phyloP scores from a whole-genome alignment of 768 basidiomycete genomes.

The Panellus pusillus region DNA sequence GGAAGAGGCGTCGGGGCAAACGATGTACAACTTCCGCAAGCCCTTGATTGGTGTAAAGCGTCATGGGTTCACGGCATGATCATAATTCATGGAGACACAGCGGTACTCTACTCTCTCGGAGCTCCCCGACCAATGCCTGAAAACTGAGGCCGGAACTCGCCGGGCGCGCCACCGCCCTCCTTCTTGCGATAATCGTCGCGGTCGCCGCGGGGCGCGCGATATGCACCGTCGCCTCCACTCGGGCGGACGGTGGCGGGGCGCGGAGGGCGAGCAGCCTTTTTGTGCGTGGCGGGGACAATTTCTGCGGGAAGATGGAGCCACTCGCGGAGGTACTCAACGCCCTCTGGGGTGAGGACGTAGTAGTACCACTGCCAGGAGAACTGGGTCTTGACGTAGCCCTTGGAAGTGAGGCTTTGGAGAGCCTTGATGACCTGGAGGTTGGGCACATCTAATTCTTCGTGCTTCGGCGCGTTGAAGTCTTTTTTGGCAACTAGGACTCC shows the following conservation, averaged over 20 bases:
- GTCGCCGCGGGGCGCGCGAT: constrained; percentile 87
- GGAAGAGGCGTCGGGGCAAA: too few species aligned
- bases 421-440: constrained; percentile 74
- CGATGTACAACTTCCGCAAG: too few species aligned
- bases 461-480: constrained; percentile 96
- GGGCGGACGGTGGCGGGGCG: constrained; percentile 77
- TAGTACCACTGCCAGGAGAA: constrained; percentile 99
- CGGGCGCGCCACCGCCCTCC: constrained; percentile 78
- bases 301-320: constrained; percentile 94
- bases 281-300: constrained; percentile 97
- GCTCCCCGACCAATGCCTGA: constrained; percentile 87
- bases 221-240: constrained; percentile 74
- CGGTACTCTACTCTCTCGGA: constrained; percentile 60
- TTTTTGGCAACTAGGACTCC: constrained; percentile 99
- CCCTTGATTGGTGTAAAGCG: too few species aligned
- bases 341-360: constrained; percentile 95
- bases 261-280: constrained; percentile 88
- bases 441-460: constrained; percentile 81
- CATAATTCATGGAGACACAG: constrained; percentile 5
- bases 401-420: constrained; percentile 66
- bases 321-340: constrained; percentile 95
- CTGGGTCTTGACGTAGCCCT: constrained; percentile 95
- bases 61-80: too few species aligned
- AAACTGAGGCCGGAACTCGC: constrained; percentile 87
- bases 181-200: constrained; percentile 93